phyloP scores from a whole-genome alignment of 306 rosid species.

The Medicago truncatula region MtrunA17r5.0-ANR NC_053047.1:5854501-5855000 shows the following conservation, averaged over 20 bases:
- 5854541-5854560: constrained; percentile 32
- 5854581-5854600: constrained; percentile 25
- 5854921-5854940: neutral
- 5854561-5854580: constrained; percentile 12
- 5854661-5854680: constrained; percentile 41
- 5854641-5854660: constrained; percentile 38
- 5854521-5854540: constrained; percentile 40
- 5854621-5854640: constrained; percentile 22
- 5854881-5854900: constrained; percentile 47
- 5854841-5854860: neutral
- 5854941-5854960: neutral
- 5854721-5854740: constrained; percentile 47
- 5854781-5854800: neutral
- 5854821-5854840: neutral
- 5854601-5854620: constrained; percentile 46
- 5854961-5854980: neutral
- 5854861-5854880: constrained; percentile 20
- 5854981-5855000: constrained; percentile 17
- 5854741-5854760: constrained; percentile 13
- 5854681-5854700: constrained; percentile 42
- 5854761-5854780: constrained; percentile 21
- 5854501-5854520: neutral
- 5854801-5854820: constrained; percentile 24
- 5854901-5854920: constrained; percentile 25
- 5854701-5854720: constrained; percentile 39